phyloP scores from a whole-genome alignment of 345 rosid species.

The Ceriops zippeliana region DNA sequence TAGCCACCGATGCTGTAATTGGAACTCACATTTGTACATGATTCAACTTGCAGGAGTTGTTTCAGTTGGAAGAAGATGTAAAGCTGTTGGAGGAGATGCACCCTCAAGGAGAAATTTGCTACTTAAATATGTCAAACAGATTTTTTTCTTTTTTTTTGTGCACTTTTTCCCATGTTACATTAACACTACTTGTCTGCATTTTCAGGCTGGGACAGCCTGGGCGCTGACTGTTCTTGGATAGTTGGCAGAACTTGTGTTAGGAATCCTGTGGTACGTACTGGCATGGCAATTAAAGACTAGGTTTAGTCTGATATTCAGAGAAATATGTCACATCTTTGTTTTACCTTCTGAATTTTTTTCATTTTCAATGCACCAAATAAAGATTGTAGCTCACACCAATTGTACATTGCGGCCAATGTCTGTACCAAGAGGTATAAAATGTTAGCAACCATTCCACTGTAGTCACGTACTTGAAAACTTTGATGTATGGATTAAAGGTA shows the following conservation, averaged over 20 bases:
- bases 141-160: too few relatives aligned
- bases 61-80: constrained; percentile 94
- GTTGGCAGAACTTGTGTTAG: constrained; percentile 83
- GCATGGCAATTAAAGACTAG: neutral
- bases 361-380: too few relatives aligned
- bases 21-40: constrained; percentile 17
- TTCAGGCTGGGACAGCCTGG: constrained; percentile 98
- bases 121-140: neutral
- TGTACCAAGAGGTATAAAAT: too few relatives aligned
- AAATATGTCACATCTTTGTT: too few relatives aligned
- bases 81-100: constrained; percentile 94
- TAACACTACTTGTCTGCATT: constrained; percentile 5
- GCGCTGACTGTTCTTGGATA: constrained; percentile 94
- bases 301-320: neutral
- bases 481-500: too few relatives aligned
- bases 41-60: constrained; percentile 63
- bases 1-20: neutral
- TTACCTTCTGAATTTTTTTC: too few relatives aligned
- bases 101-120: constrained; percentile 80
- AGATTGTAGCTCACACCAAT: neutral
- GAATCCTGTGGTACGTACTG: constrained; percentile 73
- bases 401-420: neutral
- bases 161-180: too few relatives aligned
- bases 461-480: too few relatives aligned
- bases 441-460: too few relatives aligned